Evolutionary conservation across 257 asterid species (phyloP).

Genomic region (Solanum bulbocastanum): DNA sequence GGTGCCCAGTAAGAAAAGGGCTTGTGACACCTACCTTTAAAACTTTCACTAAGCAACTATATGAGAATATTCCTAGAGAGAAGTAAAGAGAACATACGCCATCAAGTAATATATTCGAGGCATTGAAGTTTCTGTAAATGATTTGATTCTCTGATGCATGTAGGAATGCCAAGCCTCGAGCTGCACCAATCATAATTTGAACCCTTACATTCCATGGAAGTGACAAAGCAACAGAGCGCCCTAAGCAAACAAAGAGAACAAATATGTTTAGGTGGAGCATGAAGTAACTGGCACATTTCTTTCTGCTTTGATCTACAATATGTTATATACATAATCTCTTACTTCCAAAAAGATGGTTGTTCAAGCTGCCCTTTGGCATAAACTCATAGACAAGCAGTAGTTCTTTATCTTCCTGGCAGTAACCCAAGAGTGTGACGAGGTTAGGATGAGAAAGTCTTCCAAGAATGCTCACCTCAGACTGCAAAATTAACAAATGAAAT

Average conservation of each 20-base stretch:
- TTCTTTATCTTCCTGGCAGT: background rate
- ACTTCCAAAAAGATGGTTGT: background rate
- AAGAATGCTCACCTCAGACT: background rate
- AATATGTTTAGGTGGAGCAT: background rate
- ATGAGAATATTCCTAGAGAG: background rate
- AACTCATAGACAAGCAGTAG: background rate
- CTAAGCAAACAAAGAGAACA: background rate
- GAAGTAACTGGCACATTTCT: background rate
- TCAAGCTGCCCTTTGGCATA: background rate
- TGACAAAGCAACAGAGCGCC: background rate
- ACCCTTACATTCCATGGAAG: background rate
- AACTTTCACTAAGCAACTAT: background rate
- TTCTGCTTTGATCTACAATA: background rate
- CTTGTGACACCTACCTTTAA: background rate
- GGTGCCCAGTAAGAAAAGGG: background rate
- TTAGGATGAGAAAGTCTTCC: background rate
- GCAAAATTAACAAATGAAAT: background rate
- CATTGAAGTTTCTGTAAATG: background rate
- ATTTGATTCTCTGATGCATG: background rate
- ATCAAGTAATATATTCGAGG: background rate
- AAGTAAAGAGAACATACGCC: background rate
- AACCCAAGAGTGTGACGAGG: background rate
- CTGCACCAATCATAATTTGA: background rate
- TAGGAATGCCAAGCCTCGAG: background rate
- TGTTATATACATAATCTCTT: background rate